Evolutionary conservation across 495 filamentous ascomycete genomes (phyloP), one percentile per base, ranked within the genome.

Genomic region (Aspergillus sclerotiicarbonarius): DNA sequence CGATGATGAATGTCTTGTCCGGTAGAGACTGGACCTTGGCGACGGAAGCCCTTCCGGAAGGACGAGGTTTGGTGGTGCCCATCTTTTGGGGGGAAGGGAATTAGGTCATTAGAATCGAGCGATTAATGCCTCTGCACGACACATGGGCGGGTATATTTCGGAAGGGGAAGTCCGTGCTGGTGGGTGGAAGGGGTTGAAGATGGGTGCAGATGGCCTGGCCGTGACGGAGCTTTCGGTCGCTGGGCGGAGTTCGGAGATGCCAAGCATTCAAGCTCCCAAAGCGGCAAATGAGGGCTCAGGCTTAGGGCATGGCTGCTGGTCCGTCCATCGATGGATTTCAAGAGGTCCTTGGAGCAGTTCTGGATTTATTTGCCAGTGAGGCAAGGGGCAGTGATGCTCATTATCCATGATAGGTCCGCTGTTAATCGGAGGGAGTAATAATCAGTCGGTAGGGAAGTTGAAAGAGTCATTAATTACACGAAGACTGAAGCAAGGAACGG

Each of bases 1-100:
- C 95, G 62, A 98, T 76, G 47, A 99, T 80, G 46, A 98, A 84
- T 0, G 92, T 96, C 58, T 81, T 80, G 9, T 84, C 71, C 0
- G 88, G 86, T 8, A 83, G 57, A 25, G 66, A 37, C 16, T 74
- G 74, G 48, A 66, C 56, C 52, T 66, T 57, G 10, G 62, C 54
- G 44, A 62, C 54, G 5, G 67, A 61, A 39, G 61, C 53, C 54
- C 73, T 80, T 12, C 71, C 61, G 29, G 70, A 33, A 39, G 69
- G 56, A 31, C 76, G 76, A 29, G 75, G 59, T 60, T 71, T 78
- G 33, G 73, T 51, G 43, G 72, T 68, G 44, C 67, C 72, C 74
- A 76, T 79, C n/a, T 25, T 41, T 65, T 15, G 32, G 31, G 30
- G 10, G 16, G 12, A 18, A 10, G 18, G 20, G 49, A 6, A 25